These are phyloP conservation scores for Moniliophthora roreri DNA, from an alignment of 1,284 basidiomycete genomes.

Conservation along the genomic window DNA sequence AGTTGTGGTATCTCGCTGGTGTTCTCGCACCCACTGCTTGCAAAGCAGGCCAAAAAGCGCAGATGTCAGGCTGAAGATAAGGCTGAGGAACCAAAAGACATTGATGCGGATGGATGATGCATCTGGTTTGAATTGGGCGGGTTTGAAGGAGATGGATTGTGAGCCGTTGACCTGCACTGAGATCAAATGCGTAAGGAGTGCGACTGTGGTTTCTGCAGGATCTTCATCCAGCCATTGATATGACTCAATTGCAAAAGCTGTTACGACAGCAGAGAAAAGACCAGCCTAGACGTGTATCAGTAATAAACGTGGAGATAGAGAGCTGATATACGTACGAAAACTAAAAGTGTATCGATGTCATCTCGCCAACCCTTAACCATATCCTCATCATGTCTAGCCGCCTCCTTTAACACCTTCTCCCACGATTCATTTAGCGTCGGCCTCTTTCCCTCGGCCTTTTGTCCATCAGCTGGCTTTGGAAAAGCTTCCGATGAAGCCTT, in stretches of 20 bases:
- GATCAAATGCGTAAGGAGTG: conserved; percentile 13
- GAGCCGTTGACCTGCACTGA: not conserved
- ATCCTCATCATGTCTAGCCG: conserved; percentile 2
- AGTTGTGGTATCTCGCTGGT: conserved; percentile 3
- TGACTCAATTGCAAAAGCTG: conserved; percentile 18
- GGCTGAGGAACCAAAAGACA: conserved; percentile 13
- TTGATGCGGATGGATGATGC: conserved; percentile 1
- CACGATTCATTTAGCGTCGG: not conserved
- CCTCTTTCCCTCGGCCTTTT: no score
- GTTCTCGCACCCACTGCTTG: conserved; percentile 13
- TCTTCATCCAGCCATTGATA: conserved; percentile 17
- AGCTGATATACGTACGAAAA: not conserved
- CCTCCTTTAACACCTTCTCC: conserved; percentile 1
- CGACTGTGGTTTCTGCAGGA: conserved; percentile 4
- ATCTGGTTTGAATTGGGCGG: not conserved
- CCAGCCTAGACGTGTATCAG: conserved; percentile 13
- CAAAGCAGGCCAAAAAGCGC: conserved; percentile 7
- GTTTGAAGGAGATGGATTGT: not conserved
- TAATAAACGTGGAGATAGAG: not conserved
- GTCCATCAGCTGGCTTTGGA: no score
- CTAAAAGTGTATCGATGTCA: conserved; percentile 8
- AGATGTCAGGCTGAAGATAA: conserved; percentile 4
- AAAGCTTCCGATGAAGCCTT: no score
- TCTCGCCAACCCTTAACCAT: conserved; percentile 5
- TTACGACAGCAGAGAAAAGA: conserved; percentile 21